Evolutionary conservation across 2,329 filamentous ascomycete species (phyloP).

Genomic region (Pestalotiopsis sp.): DNA sequence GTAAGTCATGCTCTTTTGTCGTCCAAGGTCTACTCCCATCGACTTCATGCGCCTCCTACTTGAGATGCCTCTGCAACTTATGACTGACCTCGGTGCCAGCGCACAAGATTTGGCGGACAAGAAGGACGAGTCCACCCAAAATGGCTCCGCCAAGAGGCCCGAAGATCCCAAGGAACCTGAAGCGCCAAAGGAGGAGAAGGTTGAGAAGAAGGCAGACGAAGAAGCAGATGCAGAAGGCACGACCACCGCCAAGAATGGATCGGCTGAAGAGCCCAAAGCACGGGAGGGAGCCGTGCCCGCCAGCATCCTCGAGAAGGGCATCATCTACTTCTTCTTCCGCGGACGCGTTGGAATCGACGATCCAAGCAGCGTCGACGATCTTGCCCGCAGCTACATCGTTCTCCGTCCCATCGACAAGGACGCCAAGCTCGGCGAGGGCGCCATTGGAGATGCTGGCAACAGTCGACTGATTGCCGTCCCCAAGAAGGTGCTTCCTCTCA

Average conservation of each 20-base stretch:
- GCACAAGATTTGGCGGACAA: not conserved
- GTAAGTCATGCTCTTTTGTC: slow-evolving; percentile 14
- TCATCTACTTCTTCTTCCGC: slow-evolving; percentile 90
- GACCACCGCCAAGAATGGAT: slow-evolving; percentile 25
- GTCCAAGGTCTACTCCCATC: not conserved
- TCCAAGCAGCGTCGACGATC: slow-evolving; percentile 69
- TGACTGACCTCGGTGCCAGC: not conserved
- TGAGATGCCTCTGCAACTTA: not conserved
- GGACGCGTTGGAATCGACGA: slow-evolving; percentile 74
- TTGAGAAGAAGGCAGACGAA: slow-evolving; percentile 20
- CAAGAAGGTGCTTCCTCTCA: slow-evolving; percentile 80
- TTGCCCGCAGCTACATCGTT: slow-evolving; percentile 79
- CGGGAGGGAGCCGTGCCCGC: slow-evolving; percentile 41
- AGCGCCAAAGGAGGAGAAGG: slow-evolving; percentile 31
- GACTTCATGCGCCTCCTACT: not conserved
- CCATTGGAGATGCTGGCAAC: slow-evolving; percentile 55
- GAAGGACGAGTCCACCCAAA: not conserved
- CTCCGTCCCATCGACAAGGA: slow-evolving; percentile 72
- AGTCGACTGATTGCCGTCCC: slow-evolving; percentile 77
- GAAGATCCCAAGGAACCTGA: not conserved
- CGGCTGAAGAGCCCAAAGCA: slow-evolving; percentile 32
- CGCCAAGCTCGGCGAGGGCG: slow-evolving; percentile 62
- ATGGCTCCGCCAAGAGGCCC: not conserved
- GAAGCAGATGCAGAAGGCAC: slow-evolving; percentile 20
- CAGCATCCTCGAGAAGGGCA: slow-evolving; percentile 78